Percentiles rank a stretch among this genome's conserved stretches.
These are phyloP conservation scores for Obba rivulosa DNA, from an alignment of 768 basidiomycete genomes.

Conservation along the genomic window DNA sequence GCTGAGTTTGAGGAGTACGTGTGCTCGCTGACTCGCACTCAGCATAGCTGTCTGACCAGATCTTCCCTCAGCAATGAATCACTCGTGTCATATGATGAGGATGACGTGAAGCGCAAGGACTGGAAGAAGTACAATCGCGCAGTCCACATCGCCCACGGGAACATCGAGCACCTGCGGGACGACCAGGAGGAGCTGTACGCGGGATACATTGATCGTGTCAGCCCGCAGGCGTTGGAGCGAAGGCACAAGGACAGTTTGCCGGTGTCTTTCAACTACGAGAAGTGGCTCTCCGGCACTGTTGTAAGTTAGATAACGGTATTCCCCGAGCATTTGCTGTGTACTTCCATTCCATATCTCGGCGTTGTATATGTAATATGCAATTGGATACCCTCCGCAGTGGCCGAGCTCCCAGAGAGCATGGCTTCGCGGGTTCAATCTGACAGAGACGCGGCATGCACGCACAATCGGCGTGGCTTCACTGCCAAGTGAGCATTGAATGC, in stretches of 20 bases:
- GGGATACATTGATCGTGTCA: constrained; percentile 39
- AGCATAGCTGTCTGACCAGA: background rate
- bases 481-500: too few species aligned
- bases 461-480: too few species aligned
- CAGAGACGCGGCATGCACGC: too few species aligned
- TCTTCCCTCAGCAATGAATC: constrained; percentile 9
- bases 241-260: constrained; percentile 29
- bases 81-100: constrained; percentile 4
- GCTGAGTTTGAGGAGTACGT: constrained; percentile 47
- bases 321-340: too few species aligned
- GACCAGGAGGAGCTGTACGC: constrained; percentile 29
- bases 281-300: constrained; percentile 3
- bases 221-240: constrained; percentile 29
- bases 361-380: too few species aligned
- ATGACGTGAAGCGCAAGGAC: constrained; percentile 16
- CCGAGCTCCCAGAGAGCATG: too few species aligned
- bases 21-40: too few species aligned
- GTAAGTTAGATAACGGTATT: background rate
- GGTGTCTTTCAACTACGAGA: constrained; percentile 41
- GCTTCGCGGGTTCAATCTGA: too few species aligned
- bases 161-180: constrained; percentile 6
- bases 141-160: constrained; percentile 11
- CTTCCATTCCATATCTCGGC: too few species aligned
- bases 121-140: constrained; percentile 15
- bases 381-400: too few species aligned